Evolutionary conservation across 345 rosid species (phyloP).

Genomic region (Eucalyptus globulus): DNA sequence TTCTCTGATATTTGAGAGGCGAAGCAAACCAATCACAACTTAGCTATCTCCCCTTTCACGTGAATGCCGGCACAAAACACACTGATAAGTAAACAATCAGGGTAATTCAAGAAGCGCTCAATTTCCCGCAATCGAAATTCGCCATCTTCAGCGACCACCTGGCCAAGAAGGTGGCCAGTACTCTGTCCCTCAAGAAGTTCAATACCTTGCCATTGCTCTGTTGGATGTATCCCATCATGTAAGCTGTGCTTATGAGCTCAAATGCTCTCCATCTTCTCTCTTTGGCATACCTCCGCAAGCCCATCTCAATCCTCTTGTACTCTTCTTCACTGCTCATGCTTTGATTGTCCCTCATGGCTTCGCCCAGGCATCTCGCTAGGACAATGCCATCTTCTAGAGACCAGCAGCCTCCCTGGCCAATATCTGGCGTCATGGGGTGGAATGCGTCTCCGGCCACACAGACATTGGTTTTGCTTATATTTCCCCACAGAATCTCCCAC

Average conservation of each 20-base stretch:
- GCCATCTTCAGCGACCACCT: neutral
- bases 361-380: slow-evolving; percentile 1
- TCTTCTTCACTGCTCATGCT: neutral
- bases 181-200: neutral
- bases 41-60: too few species aligned
- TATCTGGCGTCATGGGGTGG: slow-evolving; percentile 58
- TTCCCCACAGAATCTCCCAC: slow-evolving; percentile 47
- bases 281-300: neutral
- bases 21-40: too few species aligned
- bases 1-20: too few species aligned
- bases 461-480: slow-evolving; percentile 28
- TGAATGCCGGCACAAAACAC: too few species aligned
- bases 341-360: neutral
- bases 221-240: slow-evolving; percentile 34
- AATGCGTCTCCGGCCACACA: slow-evolving; percentile 57
- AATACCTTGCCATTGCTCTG: slow-evolving; percentile 19
- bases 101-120: neutral
- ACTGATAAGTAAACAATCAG: neutral
- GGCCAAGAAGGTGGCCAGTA: neutral
- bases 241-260: slow-evolving; percentile 30
- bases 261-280: slow-evolving; percentile 56
- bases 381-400: slow-evolving; percentile 18
- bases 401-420: slow-evolving; percentile 18
- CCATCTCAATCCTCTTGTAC: neutral
- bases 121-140: neutral